phyloP scores from a whole-genome alignment of 306 rosid species.

The Alnus rubra region DNA sequence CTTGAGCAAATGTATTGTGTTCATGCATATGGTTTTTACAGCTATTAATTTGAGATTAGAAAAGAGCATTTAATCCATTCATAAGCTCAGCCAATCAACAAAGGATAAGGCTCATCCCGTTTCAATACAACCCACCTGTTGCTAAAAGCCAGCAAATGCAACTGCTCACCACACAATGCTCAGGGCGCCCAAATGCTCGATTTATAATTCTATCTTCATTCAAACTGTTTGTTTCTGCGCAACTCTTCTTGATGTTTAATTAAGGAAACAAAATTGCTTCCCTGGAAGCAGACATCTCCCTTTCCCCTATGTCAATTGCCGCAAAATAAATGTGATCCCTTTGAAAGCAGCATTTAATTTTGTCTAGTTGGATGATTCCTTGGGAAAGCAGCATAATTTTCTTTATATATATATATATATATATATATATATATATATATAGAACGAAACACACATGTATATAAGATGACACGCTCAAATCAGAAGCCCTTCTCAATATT shows the following conservation, averaged over 20 bases:
- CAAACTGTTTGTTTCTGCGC: neutral
- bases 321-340: too few species aligned
- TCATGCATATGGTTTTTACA: too few species aligned
- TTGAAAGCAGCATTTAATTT: neutral
- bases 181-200: neutral
- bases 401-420: neutral
- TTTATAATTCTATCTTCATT: neutral
- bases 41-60: neutral
- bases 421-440: too few species aligned
- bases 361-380: neutral
- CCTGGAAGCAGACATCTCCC: too few species aligned
- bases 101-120: slow-evolving; percentile 11
- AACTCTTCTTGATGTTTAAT: too few species aligned
- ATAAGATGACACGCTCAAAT: neutral
- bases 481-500: slow-evolving; percentile 7
- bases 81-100: slow-evolving; percentile 11
- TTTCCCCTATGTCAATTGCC: too few species aligned
- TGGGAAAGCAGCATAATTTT: neutral
- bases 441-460: neutral
- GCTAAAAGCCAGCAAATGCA: neutral
- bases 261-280: too few species aligned
- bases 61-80: slow-evolving; percentile 6
- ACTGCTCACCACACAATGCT: neutral
- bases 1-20: too few species aligned
- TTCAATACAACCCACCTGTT: slow-evolving; percentile 14